Conservation (phyloP, 345 rosid genomes). For the Durio zibethinus region DNA sequence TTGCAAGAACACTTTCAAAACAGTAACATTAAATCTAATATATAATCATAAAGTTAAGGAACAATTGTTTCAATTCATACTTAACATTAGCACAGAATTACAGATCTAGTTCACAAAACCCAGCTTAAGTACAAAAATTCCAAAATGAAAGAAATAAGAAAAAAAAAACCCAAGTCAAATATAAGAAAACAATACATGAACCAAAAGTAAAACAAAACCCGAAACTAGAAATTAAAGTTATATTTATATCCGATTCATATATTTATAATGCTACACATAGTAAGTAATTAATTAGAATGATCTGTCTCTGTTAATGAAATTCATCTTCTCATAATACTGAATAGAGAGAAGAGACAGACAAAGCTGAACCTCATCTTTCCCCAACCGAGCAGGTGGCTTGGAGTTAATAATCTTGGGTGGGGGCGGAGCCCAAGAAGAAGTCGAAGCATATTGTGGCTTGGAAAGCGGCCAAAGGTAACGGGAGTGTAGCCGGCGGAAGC, state of each 20-base stretch:
- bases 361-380: conserved; percentile 83
- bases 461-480: conserved; percentile 70
- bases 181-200: not conserved
- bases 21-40: not conserved
- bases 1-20: not conserved
- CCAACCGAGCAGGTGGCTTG: conserved; percentile 57
- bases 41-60: not conserved
- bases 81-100: not conserved
- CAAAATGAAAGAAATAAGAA: not conserved
- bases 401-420: conserved; percentile 42
- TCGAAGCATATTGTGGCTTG: conserved; percentile 38
- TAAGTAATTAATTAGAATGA: not conserved
- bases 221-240: conserved; percentile 8
- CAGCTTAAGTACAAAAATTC: conserved; percentile 7
- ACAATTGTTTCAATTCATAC: not conserved
- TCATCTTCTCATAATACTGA: conserved; percentile 85
- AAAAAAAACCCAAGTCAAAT: conserved; percentile 29
- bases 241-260: not conserved
- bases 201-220: not conserved
- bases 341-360: conserved; percentile 85
- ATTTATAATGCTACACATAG: not conserved
- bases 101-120: conserved; percentile 16
- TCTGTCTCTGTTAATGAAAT: conserved; percentile 39
- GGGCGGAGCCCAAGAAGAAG: conserved; percentile 38
- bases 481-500: conserved; percentile 77